phyloP scores from a whole-genome alignment of 345 rosid species.

The Microthlaspi erraticum region DNA sequence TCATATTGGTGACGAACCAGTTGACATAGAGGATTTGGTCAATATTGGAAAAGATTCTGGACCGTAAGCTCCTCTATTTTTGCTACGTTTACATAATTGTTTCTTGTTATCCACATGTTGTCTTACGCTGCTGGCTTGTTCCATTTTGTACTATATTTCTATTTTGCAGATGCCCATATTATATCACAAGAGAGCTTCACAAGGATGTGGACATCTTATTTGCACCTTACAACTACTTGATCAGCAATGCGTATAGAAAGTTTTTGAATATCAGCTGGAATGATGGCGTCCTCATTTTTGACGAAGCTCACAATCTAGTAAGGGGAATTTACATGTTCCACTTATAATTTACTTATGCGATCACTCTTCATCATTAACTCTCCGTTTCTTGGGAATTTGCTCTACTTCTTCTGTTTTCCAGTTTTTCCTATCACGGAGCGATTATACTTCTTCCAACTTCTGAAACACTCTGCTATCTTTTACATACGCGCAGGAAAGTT shows the following conservation, averaged over 20 bases:
- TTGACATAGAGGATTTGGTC: slow-evolving; percentile 95
- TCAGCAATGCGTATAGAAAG: slow-evolving; percentile 72
- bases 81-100: slow-evolving; percentile 25
- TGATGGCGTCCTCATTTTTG: slow-evolving; percentile 78
- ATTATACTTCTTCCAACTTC: slow-evolving; percentile 1
- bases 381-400: slow-evolving; percentile 5
- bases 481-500: slow-evolving; percentile 68
- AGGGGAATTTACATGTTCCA: slow-evolving; percentile 40
- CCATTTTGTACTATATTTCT: slow-evolving; percentile 21
- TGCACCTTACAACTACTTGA: slow-evolving; percentile 92
- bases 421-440: slow-evolving; percentile 8
- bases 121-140: slow-evolving; percentile 24
- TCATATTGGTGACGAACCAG: slow-evolving; percentile 81
- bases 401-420: background rate
- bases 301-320: slow-evolving; percentile 98
- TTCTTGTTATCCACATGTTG: slow-evolving; percentile 2
- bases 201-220: slow-evolving; percentile 85
- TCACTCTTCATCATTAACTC: slow-evolving; percentile 20
- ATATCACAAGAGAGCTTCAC: slow-evolving; percentile 81
- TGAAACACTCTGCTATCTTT: slow-evolving; percentile 14
- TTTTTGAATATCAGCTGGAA: slow-evolving; percentile 70
- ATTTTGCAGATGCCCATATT: slow-evolving; percentile 84
- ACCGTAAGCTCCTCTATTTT: slow-evolving; percentile 59
- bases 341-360: background rate
- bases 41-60: slow-evolving; percentile 77